phyloP scores from a whole-genome alignment of 352 stramenopile genomes.

The Phytophthora brassicae region DNA sequence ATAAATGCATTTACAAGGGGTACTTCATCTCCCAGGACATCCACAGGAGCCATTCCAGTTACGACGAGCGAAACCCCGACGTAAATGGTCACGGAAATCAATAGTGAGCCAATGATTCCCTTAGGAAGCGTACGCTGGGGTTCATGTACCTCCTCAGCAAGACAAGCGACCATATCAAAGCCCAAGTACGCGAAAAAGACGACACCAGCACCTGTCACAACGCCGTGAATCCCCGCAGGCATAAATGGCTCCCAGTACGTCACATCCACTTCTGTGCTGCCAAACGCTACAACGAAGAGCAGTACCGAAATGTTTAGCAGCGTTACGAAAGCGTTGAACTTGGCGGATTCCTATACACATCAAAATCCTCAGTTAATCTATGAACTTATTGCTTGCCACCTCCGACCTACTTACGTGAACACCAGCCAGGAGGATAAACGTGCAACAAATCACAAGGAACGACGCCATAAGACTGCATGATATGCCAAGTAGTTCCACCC shows the following conservation, averaged over 20 bases:
- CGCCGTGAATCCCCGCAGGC: constrained; percentile 79
- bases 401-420: constrained; percentile 81
- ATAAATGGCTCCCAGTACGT: constrained; percentile 87
- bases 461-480: constrained; percentile 80
- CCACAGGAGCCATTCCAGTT: constrained; percentile 83
- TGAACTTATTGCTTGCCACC: too few relatives aligned
- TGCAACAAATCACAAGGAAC: constrained; percentile 82
- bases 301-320: constrained; percentile 90
- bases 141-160: constrained; percentile 90
- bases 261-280: constrained; percentile 71
- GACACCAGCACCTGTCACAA: constrained; percentile 87
- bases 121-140: constrained; percentile 90
- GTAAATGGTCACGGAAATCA: constrained; percentile 93
- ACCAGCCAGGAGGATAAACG: constrained; percentile 81
- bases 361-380: neutral
- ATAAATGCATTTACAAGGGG: constrained; percentile 86
- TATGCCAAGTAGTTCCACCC: constrained; percentile 48
- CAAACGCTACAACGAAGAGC: constrained; percentile 87
- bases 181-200: constrained; percentile 93
- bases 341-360: constrained; percentile 81
- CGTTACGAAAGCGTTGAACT: constrained; percentile 91
- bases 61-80: constrained; percentile 88
- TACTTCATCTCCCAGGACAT: constrained; percentile 69
- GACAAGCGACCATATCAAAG: constrained; percentile 94
- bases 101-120: constrained; percentile 90